Evolutionary conservation across 345 rosid species (phyloP), one percentile per base, ranked within the genome.

Genomic region (Brassica incana): DNA sequence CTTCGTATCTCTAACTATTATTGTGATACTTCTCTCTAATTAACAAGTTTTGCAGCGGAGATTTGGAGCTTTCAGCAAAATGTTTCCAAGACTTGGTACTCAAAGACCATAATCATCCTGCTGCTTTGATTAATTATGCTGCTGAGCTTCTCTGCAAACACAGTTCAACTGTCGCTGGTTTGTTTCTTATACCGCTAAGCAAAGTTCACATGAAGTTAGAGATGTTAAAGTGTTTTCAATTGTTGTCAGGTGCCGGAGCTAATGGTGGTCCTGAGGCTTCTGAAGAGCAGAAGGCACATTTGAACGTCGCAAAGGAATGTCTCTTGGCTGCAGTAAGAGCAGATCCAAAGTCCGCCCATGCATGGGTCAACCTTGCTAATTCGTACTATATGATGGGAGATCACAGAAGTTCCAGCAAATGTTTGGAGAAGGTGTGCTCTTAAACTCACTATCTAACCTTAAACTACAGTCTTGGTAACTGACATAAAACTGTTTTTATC

Each of bases 381-480:
- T 96, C 96, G 70, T 91, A 88, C 77, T 85, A 80, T 84, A 77
- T 89, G 86, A 80, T 76, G 65, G 93, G 93, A 48, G 99, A 93
- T 85, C 88, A 91, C 83, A 87, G 88, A 83, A 95, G 93, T 73
- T 88, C 98, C 73, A 84, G 88, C 88, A 91, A 91, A 82, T 95
- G 99, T 85, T 89, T 95, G 94, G 98, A 95, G 92, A 95, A 95
- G 99, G 99, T 95, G 52, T n/a, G 89, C 92, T 83, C 84, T 82
- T 85, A 84, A 84, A 84, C 79, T 89, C 73, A 80, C 85, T 85
- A 60, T 45, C 77, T 64, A 32, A 35, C 64, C 32, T 20, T 67
- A 32, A 33, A 20, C 79, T 33, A 54, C 60, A 67, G 30, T 67
- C 70, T 50, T 40, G 54, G 43, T 30, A 20, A 77, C 45, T 54